Percentiles rank a stretch among this genome's conserved stretches.
Evolutionary conservation across 1,284 basidiomycete species (phyloP).

Genomic region (Ceratobasidium sp.): DNA sequence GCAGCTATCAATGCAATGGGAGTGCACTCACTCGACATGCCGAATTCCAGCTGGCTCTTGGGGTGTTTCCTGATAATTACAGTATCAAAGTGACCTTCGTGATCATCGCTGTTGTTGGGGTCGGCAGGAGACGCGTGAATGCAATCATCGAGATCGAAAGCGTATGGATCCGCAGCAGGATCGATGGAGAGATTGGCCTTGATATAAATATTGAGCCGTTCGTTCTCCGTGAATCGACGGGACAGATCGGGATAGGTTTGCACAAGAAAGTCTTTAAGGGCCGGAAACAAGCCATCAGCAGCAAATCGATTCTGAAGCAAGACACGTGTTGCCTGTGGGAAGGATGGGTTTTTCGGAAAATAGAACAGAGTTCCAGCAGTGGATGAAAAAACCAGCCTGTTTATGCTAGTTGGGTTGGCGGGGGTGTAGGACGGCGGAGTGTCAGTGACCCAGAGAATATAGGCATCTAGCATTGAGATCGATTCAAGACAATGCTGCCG

Average conservation of each 20-base stretch:
- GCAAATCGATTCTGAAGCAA: neutral
- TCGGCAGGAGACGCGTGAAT: neutral
- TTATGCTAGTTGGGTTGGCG: no score
- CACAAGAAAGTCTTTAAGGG: neutral
- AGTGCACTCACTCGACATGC: slow-evolving; percentile 8
- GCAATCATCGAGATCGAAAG: neutral
- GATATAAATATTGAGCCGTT: neutral
- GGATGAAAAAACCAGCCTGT: no score
- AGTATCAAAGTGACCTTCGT: neutral
- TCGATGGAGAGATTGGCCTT: slow-evolving; percentile 2
- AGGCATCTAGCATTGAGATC: neutral
- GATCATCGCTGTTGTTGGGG: neutral
- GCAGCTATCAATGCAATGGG: no score
- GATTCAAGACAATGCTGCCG: neutral
- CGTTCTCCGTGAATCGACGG: neutral
- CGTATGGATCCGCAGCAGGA: neutral
- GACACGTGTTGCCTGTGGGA: neutral
- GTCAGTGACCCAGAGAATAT: neutral
- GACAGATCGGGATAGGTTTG: neutral
- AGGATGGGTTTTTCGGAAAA: neutral
- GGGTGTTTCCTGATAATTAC: neutral
- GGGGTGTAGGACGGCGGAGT: no score
- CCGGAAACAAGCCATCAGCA: neutral
- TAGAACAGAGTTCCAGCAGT: no score
- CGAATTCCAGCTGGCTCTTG: neutral